Evolutionary conservation across 2,329 filamentous ascomycete genomes (phyloP), one percentile per base, ranked within the genome.

Genomic region (Colletotrichum theobromicola): DNA sequence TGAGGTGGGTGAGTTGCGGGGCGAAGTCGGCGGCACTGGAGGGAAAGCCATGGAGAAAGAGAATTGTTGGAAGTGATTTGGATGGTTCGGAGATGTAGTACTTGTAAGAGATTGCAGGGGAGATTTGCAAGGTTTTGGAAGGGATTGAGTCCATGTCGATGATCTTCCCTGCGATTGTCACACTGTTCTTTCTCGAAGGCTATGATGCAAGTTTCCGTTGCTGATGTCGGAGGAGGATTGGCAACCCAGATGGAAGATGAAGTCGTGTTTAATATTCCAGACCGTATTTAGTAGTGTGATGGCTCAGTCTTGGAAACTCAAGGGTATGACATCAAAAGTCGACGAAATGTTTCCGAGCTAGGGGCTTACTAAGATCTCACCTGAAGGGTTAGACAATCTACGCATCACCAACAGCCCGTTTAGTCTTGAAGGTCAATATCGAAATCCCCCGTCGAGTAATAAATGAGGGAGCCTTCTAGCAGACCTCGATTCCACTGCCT

Each of bases 21-120:
- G 79, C 71, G 84, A 87, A 89, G 79, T 89, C 87, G 37, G 82
- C 79, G 15, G 82, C 80, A 42, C 84, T 85, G 6, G 86, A 87
- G 32, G 87, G 87, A 64, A 88, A 87, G 37, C 88, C 87, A 75
- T 89, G 88, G 15, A 89, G 81, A 69, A 89, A 82, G 16, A 90
- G 79, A 5, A 89, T 78, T 0, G 86, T 87, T 6, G 80, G 76
- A 9, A 77, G 70, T 2, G 75, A 30, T 1, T 67, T 74, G 5
- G 78, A 57, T 5, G 80, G 77, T 64, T 79, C 77, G 30, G 83
- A 75, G 75, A 84, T 84, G 4, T 81, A 83, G 73, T 82, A 83
- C 4, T 28, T 67, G 64, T 79, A 79, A 4, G n/a, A 34, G 24
- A 68, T 68, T 12, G 21, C 13, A 4, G 62, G 28, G 18, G 72